Evolutionary conservation across 2,329 filamentous ascomycete species (phyloP).

Genomic region (Bertia moriformis): DNA sequence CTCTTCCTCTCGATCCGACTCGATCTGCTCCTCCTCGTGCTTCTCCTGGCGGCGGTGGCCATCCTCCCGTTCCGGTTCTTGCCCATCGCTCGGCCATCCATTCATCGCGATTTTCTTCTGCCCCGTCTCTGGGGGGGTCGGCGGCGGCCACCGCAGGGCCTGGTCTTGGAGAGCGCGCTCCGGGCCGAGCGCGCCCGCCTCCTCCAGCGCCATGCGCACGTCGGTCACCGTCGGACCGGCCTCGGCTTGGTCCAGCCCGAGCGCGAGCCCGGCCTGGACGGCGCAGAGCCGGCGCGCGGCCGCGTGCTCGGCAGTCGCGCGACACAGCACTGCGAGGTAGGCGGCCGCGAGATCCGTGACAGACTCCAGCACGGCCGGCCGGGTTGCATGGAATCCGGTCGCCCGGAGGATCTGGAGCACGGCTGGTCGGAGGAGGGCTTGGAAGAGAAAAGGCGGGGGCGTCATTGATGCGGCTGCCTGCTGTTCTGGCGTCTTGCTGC

Average conservation of each 20-base stretch:
- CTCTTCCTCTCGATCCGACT: not conserved
- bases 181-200: constrained; percentile 62
- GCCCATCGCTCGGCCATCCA: too few species aligned
- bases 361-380: constrained; percentile 69
- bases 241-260: constrained; percentile 49
- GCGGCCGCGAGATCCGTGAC: constrained; percentile 75
- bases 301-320: constrained; percentile 58
- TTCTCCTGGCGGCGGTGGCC: not conserved
- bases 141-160: constrained; percentile 33
- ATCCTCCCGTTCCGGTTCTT: too few species aligned
- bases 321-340: constrained; percentile 64
- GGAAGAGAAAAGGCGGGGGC: constrained; percentile 38
- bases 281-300: not conserved
- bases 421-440: constrained; percentile 70
- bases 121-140: not conserved
- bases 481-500: too few species aligned
- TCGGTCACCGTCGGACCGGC: constrained; percentile 57
- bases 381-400: constrained; percentile 73
- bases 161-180: constrained; percentile 55
- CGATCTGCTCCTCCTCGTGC: not conserved
- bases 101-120: too few species aligned
- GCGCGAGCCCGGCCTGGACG: too few species aligned
- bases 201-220: constrained; percentile 71
- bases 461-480: constrained; percentile 21
- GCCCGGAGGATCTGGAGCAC: constrained; percentile 85